Evolutionary conservation across 2,329 filamentous ascomycete species (phyloP), one percentile per base, ranked within the genome.

Genomic region (Talaromyces marneffei): DNA sequence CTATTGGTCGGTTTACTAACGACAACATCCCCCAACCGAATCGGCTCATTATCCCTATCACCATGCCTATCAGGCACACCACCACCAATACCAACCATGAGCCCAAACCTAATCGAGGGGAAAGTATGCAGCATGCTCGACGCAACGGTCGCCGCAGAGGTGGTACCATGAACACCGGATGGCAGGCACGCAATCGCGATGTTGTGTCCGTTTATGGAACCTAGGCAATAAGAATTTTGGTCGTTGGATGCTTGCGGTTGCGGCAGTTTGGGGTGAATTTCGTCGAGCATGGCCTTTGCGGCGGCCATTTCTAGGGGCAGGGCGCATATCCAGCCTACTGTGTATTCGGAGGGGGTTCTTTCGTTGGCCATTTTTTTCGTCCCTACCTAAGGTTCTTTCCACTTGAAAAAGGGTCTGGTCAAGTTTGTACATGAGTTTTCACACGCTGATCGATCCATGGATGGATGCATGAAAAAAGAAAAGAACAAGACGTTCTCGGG

Each of bases 71-170:
- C 54, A 0, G 65, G 66, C 9, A 61, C 59, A 4, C 66, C 66
- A 4, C 64, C 65, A 4, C 72, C 77, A 55, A 79, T 75, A 20
- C 77, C 78, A 2, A 80, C 75, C 71, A 80, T 74, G 1, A 80
- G 66, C 1, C 71, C 71, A 40, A 77, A 65, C n/a, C 64, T 55
- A 27, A 72, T 29, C 23, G 68, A 68, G 0, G 69, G 42, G 61
- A 77, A 53, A 14, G 64, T 68, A 12, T 63, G 50, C 9, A 67
- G 25, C 67, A 70, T 71, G 57, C 75, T 66, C 14, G 65, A 65
- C 2, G 69, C 68, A 2, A 75, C 70, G 3, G 61, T 64, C 16
- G 72, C 67, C 1, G 74, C 73, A 9, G 71, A 67, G 16, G 18
- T 61, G 46, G 54, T 71, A 48, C 67, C 73, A 59, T 66, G 69